Conservation (phyloP, 495 filamentous ascomycete species). For the Saxophila tyrrhenica region DNA sequence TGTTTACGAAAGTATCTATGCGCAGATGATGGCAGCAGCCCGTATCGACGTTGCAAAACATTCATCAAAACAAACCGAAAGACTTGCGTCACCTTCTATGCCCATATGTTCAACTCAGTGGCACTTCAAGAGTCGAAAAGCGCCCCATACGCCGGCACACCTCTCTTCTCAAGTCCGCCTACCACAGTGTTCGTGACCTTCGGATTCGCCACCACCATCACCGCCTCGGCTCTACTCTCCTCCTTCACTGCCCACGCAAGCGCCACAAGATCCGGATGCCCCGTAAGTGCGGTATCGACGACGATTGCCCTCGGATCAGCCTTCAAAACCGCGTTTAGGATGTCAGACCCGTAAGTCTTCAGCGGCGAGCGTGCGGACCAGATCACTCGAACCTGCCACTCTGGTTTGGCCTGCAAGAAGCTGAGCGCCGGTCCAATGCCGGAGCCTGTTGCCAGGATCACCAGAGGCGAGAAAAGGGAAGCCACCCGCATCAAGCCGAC, state of each 20-base stretch:
- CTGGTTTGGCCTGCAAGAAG: conserved; percentile 34
- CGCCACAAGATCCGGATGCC: conserved; percentile 43
- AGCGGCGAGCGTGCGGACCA: conserved; percentile 47
- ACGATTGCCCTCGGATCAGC: conserved; percentile 46
- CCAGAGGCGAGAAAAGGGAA: conserved; percentile 52
- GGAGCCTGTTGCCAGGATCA: conserved; percentile 73
- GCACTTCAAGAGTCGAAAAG: conserved; percentile 63
- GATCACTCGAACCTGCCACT: conserved; percentile 41
- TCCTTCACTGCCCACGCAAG: conserved; percentile 46
- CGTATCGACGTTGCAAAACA: no score
- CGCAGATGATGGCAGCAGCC: no score
- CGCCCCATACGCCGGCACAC: conserved; percentile 62
- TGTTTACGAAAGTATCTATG: no score
- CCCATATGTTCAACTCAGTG: neutral
- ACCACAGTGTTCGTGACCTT: conserved; percentile 59
- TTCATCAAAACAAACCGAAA: neutral
- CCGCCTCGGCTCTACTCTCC: conserved; percentile 56
- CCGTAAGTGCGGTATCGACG: conserved; percentile 40
- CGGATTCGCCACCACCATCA: conserved; percentile 68
- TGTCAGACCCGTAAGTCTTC: conserved; percentile 42
- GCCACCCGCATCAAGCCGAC: conserved; percentile 65
- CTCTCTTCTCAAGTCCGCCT: conserved; percentile 58
- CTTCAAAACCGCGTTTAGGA: conserved; percentile 38
- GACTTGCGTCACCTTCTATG: neutral
- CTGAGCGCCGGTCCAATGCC: conserved; percentile 64